Base-by-base conservation (phyloP, 139 green algal genomes). In the Micractinium sp. region DNA sequence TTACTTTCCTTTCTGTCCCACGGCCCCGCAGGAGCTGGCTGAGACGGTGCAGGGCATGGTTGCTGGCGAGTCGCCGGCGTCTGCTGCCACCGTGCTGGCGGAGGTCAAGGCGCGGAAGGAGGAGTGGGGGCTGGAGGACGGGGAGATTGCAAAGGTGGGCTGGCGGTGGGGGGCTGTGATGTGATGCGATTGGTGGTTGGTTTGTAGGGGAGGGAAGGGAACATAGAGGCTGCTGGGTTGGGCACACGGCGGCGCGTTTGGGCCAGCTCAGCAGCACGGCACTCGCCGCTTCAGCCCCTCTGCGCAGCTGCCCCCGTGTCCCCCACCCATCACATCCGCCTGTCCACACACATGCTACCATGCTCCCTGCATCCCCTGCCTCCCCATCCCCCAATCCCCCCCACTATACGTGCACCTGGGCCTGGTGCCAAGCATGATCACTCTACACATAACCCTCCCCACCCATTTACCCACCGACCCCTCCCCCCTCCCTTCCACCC, bases 41-140 rank as follows among this genome's bases (percentile, higher is more conserved):
- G 91, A 89, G 5, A 67, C 87, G 14, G 92, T 99, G 75, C 89
- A 81, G 31, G 93, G 96, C 27, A 93, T 95, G 89, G 94, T 99
- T 63, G 89, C 85, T 0, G 92, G 90, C 0, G 96, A 98, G 74
- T 66, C 93, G 19, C 93, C 94, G 0, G 39, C 89, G 27, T 69
- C 86, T 0, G 81, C 91, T 12, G 80, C 83, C 0, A 96, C 97
- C 7, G 75, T 96, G 47, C 88, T 97, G 25, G 81, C 87, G 4
- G 77, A 94, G 15, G 93, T 96, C 53, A 97, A 98, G 94, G 81
- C 88, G 47, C 93, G 93, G 78, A 96, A 97, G 91, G 90, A 78
- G 73, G 96, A 98, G 92, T 94, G 86, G 85, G 85, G 85, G 80
- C 91, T 98, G 74, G 87, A 91, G 23, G 94, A 96, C 47, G 63